A percentile compares a stretch with the other conserved stretches of the same genome.
Conservation (phyloP, 305 asterid genomes). For the Fraxinus latifolia region DNA sequence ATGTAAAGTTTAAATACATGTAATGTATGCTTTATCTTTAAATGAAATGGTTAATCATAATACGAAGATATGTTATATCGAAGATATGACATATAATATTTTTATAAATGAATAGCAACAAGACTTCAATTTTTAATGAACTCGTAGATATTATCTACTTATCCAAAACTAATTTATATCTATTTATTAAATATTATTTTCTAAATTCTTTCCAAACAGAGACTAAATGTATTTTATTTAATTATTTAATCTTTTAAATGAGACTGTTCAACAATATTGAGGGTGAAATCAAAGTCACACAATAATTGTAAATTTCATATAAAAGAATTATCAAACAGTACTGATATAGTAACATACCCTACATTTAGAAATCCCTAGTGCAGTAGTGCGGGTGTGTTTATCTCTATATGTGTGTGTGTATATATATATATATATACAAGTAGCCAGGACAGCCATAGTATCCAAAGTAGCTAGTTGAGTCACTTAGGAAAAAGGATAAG, state of each 20-base stretch:
- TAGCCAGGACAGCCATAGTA: background rate
- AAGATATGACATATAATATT: too few relatives aligned
- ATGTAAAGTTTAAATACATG: background rate
- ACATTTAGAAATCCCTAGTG: background rate
- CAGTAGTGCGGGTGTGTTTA: background rate
- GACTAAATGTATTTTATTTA: background rate
- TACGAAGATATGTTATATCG: background rate
- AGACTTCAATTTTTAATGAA: too few relatives aligned
- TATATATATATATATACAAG: conserved; percentile 24
- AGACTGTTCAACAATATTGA: background rate
- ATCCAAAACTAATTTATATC: background rate
- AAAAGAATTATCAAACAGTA: background rate
- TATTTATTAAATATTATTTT: too few relatives aligned
- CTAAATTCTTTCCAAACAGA: background rate
- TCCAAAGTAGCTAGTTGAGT: conserved; percentile 17
- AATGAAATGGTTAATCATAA: background rate
- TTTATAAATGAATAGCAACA: background rate
- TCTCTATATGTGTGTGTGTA: background rate
- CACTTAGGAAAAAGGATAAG: background rate
- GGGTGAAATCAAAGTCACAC: background rate
- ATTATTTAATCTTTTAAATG: too few relatives aligned
- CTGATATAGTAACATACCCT: background rate
- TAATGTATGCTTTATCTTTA: too few relatives aligned
- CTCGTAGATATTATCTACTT: too few relatives aligned
- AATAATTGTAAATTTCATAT: background rate